Conservation (phyloP, 106 monocot species). For the Agapanthus africanus region DNA sequence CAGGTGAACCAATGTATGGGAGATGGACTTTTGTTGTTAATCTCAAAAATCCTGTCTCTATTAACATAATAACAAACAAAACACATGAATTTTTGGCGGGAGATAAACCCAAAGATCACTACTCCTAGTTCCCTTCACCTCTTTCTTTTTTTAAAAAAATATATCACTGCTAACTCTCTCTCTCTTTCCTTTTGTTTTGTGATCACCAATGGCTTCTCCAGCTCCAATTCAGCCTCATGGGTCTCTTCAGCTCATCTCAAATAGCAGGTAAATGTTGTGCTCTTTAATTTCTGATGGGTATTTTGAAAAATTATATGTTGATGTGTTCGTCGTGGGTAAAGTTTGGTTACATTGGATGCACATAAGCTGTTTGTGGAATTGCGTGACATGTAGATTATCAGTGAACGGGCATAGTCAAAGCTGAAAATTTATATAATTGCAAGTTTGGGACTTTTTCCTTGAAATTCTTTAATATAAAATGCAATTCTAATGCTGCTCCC, state of each 20-base stretch:
- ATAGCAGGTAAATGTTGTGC: conserved; percentile 2
- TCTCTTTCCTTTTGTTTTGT: not conserved
- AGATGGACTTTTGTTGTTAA: no score
- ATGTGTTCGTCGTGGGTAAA: not conserved
- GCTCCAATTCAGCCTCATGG: not conserved
- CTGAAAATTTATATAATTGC: no score
- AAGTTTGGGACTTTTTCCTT: no score
- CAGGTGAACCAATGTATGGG: no score
- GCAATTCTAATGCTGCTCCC: no score
- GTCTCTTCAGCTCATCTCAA: not conserved
- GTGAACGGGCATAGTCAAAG: no score
- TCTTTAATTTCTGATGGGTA: not conserved
- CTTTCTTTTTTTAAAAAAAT: not conserved
- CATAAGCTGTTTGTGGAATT: not conserved
- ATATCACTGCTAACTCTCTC: not conserved
- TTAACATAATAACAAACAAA: no score
- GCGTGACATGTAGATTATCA: not conserved
- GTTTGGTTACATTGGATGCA: not conserved
- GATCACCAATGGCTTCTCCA: conserved; percentile 3
- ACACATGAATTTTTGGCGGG: no score
- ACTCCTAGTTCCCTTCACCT: not conserved
- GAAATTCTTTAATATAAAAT: no score
- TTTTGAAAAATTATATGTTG: not conserved
- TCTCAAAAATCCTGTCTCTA: no score
- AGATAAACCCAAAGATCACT: not conserved